Base-by-base conservation (phyloP, 2,329 filamentous ascomycete species). In the Eurotiales sp. region DNA sequence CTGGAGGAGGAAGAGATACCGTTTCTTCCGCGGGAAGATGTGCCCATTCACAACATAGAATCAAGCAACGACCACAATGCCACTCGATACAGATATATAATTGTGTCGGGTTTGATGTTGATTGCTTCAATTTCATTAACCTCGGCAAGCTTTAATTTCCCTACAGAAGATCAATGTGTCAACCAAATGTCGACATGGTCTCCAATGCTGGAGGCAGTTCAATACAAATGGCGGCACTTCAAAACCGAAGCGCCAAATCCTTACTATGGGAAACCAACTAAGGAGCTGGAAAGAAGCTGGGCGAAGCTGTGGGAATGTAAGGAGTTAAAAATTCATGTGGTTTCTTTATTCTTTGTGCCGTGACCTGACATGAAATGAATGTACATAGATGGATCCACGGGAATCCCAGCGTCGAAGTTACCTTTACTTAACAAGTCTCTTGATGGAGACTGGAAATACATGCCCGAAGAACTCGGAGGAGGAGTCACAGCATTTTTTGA, bases 331-430 rank as follows among this genome's bases (percentile, higher is more conserved):
- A 3, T 40, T 40, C 36, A 12, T n/a, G 19, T 10, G n/a, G n/a
- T n/a, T n/a, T n/a, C n/a, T n/a, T n/a, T n/a, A n/a, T n/a, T n/a
- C n/a, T n/a, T n/a, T n/a, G n/a, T n/a, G n/a, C n/a, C n/a, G n/a
- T n/a, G n/a, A n/a, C n/a, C n/a, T 17, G 15, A 15, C 15, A 40
- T 3, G 19, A 27, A 11, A 25, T 47, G 11, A 17, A 4, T 15
- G 11, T 25, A 10, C 23, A n/a, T 10, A 47, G 45, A 47, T 47
- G 45, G 45, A 6, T 47, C 45, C 3, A 22, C 22, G 15, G 45
- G 45, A 19, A 15, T 47, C 10, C 45, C 45, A 27, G 45, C 37
- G 17, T 47, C 45, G 14, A 47, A 47, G 39, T 30, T 47, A 7
- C 1, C 37, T 47, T 32, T 47, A 2, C 45, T 47, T 1, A 47